Conservation (phyloP, 163 green algal species). For the Chlorella variabilis region DNA sequence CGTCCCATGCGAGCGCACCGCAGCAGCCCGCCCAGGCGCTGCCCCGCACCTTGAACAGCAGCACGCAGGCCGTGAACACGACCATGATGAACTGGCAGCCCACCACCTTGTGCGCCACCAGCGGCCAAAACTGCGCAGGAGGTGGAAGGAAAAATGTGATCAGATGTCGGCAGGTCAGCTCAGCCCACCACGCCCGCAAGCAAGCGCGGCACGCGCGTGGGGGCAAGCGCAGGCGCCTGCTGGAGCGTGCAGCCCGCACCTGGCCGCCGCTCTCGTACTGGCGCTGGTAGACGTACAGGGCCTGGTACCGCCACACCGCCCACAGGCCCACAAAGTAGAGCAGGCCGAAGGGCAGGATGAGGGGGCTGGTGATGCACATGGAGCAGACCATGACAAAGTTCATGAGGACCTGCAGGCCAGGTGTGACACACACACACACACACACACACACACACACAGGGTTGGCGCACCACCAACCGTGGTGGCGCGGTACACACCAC, state of each 20-base stretch:
- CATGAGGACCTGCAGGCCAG: conserved; percentile 25
- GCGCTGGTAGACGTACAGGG: conserved; percentile 63
- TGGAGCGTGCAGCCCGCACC: too few relatives aligned
- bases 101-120: conserved; percentile 46
- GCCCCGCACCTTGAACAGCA: conserved; percentile 42
- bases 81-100: conserved; percentile 46
- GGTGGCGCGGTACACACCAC: too few relatives aligned
- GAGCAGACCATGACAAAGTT: conserved; percentile 39
- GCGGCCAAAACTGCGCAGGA: conserved; percentile 46
- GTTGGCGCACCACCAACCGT: background rate
- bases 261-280: conserved; percentile 52
- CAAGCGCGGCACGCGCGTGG: too few relatives aligned
- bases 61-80: conserved; percentile 45
- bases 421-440: background rate
- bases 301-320: conserved; percentile 67
- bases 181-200: too few relatives aligned
- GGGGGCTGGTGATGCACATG: conserved; percentile 64
- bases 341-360: conserved; percentile 74
- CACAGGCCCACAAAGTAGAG: conserved; percentile 75
- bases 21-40: background rate
- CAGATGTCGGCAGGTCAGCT: too few relatives aligned
- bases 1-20: background rate
- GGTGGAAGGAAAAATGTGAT: too few relatives aligned
- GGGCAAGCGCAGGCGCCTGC: too few relatives aligned
- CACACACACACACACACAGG: too few relatives aligned